A percentile compares a stretch with the other conserved stretches of the same genome.
phyloP scores from a whole-genome alignment of 2,329 filamentous ascomycete species.

The Coniosporium tulheliwenetii region DNA sequence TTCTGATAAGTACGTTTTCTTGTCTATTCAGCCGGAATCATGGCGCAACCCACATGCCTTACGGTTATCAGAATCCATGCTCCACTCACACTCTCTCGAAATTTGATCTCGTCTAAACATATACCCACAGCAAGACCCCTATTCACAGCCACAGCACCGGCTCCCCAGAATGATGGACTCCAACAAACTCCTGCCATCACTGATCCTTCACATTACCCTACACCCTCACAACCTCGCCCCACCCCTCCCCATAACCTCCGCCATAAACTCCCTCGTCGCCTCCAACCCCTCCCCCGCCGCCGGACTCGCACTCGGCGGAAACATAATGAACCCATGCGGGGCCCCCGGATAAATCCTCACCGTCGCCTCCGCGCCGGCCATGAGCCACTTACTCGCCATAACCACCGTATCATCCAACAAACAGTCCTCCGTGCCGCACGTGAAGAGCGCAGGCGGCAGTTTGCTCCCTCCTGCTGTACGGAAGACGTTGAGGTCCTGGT shows the following conservation, averaged over 20 bases:
- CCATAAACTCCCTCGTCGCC: slow-evolving; percentile 24
- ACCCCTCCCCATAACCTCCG: slow-evolving; percentile 6
- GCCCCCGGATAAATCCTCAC: slow-evolving; percentile 39
- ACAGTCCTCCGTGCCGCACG: slow-evolving; percentile 38
- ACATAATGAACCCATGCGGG: slow-evolving; percentile 35
- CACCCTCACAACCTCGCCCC: too few relatives aligned
- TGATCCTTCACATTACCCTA: too few relatives aligned
- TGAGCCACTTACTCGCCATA: slow-evolving; percentile 39
- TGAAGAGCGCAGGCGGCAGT: slow-evolving; percentile 38
- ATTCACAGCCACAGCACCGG: too few relatives aligned
- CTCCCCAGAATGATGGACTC: too few relatives aligned
- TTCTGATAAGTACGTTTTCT: too few relatives aligned
- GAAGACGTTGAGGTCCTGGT: slow-evolving; percentile 23
- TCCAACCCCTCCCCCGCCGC: slow-evolving; percentile 21
- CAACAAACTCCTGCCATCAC: too few relatives aligned
- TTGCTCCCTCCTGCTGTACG: slow-evolving; percentile 11
- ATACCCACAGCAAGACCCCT: too few relatives aligned
- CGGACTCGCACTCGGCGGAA: slow-evolving; percentile 19
- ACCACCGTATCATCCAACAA: slow-evolving; percentile 36
- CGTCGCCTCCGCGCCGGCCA: slow-evolving; percentile 32
- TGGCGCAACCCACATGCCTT: too few relatives aligned
- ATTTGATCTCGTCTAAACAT: too few relatives aligned
- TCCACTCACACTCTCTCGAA: too few relatives aligned
- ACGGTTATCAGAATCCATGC: too few relatives aligned
- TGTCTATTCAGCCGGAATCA: too few relatives aligned